Base-by-base conservation (phyloP, 1,284 basidiomycete species). In the Phylloporus gajari region DNA sequence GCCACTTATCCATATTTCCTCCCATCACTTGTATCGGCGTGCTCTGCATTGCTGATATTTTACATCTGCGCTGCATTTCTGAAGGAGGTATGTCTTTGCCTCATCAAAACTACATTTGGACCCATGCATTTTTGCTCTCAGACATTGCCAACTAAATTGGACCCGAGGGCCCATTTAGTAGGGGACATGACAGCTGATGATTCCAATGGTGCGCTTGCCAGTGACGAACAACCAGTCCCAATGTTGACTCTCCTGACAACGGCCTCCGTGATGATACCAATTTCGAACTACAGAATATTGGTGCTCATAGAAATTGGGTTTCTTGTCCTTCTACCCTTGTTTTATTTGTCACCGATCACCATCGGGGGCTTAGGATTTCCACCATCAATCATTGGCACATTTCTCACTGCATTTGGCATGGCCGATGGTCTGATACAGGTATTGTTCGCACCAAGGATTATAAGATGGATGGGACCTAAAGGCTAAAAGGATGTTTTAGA, bases 1-100 rank as follows among this genome's bases (percentile, higher is more conserved):
- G 27, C 46, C 30, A 23, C 40, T 3, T 64, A 44, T 21, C 62
- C 62, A 64, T 64, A 64, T 27, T 64, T 64, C 27, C 62, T 64
- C 27, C 62, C 62, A 46, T 64, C 62, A 21, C 44, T 64, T 44
- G 62, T 64, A 46, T 46, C 62, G 27, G 62, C 27, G 5, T 64
- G 6, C 42, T 64, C 46, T 19, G 46, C 62, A 32, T 46, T 35
- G 35, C 35, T 35, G 35, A 35, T 35, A 35, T 35, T 35, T 35
- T 35, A 8, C 35, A 35, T 35, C 35, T 35, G 35, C 8, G 35
- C 35, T 35, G 35, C 35, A 35, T 35, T 35, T 35, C 8, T 35
- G 35, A 35, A 35, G 35, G 35, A 35, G 35, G 35, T 35, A 35
- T 35, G 8, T 35, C 35, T 35, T 35, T 35, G 35, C n/a, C n/a